Evolutionary conservation across 2,329 filamentous ascomycete genomes (phyloP).

Genomic region (Dryadomyces quercivorus): DNA sequence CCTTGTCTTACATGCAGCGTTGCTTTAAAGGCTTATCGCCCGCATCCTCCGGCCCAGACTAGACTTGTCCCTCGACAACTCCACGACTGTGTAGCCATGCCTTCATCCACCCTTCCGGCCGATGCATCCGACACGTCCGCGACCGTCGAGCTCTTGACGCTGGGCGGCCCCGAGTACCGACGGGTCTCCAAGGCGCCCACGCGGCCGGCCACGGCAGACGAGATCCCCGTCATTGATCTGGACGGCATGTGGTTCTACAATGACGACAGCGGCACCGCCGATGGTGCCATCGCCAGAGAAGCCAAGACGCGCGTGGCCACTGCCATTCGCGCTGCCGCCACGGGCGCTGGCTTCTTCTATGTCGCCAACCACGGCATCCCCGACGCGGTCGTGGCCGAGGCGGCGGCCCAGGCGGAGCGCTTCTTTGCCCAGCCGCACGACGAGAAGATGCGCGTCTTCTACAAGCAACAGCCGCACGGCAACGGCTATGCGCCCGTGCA

Average conservation of each 20-base stretch:
- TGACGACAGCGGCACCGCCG: conserved; percentile 13
- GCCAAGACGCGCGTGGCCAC: conserved; percentile 21
- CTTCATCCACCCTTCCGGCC: not conserved
- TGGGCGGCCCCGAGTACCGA: conserved; percentile 24
- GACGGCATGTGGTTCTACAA: conserved; percentile 24
- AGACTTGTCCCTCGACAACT: not conserved
- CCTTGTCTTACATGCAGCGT: too few relatives aligned
- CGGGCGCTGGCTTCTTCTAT: conserved; percentile 15
- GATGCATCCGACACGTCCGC: not conserved
- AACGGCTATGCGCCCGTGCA: conserved; percentile 12
- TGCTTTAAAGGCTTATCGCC: too few relatives aligned
- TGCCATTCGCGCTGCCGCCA: conserved; percentile 20
- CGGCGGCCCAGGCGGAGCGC: conserved; percentile 5
- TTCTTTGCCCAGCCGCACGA: conserved; percentile 14
- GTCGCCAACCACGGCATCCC: conserved; percentile 15
- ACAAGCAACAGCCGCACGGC: conserved; percentile 6
- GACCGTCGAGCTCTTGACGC: conserved; percentile 13
- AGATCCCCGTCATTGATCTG: conserved; percentile 44
- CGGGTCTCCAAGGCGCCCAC: conserved; percentile 22
- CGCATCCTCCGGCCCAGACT: too few relatives aligned
- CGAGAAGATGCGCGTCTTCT: conserved; percentile 12
- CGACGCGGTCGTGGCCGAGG: conserved; percentile 5
- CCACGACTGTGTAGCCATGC: not conserved
- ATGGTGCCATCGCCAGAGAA: conserved; percentile 9
- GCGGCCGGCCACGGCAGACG: conserved; percentile 23